phyloP scores from a whole-genome alignment of 257 asterid genomes.

The Nicotiana tomentosiformis region DNA sequence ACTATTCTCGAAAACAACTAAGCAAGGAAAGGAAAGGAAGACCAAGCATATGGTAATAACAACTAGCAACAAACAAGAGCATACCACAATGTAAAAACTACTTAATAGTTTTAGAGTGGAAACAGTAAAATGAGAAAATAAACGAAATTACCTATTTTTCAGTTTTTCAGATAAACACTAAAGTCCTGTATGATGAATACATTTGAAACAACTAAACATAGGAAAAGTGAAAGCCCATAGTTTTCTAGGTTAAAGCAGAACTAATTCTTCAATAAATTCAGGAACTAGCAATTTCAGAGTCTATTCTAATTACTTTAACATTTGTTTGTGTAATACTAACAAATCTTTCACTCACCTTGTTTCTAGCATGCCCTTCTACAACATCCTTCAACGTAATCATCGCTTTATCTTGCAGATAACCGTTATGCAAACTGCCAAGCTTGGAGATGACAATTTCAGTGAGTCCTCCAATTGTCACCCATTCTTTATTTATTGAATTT shows the following conservation, averaged over 20 bases:
- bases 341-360: constrained; percentile 37
- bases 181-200: neutral
- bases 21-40: neutral
- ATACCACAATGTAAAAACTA: neutral
- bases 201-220: neutral
- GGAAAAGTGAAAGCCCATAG: neutral
- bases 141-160: neutral
- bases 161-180: neutral
- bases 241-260: neutral
- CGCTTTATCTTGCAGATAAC: constrained; percentile 22
- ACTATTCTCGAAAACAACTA: neutral
- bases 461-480: constrained; percentile 56
- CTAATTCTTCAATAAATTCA: neutral
- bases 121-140: neutral
- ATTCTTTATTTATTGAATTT: constrained; percentile 45
- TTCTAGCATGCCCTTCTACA: constrained; percentile 46
- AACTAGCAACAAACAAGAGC: neutral
- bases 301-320: neutral
- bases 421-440: constrained; percentile 16
- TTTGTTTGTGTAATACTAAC: neutral
- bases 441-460: constrained; percentile 26
- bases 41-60: neutral
- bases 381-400: constrained; percentile 36
- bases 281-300: neutral
- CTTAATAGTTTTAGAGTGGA: neutral